A percentile compares a stretch with the other conserved stretches of the same genome.
These are phyloP conservation scores for Notholithocarpus densiflorus DNA, from an alignment of 306 rosid species.

Conservation along the genomic window DNA sequence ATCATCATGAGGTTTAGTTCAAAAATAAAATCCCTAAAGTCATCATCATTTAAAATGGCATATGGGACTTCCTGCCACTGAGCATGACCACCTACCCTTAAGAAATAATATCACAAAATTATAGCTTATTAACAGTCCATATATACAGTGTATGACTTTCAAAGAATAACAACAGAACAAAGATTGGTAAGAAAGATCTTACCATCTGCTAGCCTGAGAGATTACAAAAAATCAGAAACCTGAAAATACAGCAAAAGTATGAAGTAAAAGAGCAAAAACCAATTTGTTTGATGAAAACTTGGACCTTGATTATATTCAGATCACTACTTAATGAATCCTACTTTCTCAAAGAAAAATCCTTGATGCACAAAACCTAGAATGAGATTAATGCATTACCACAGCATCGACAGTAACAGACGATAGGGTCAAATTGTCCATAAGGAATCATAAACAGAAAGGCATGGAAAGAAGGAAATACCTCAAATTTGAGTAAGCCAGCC, in stretches of 20 bases:
- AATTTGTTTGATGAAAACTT: slow-evolving; percentile 11
- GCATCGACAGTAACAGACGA: slow-evolving; percentile 26
- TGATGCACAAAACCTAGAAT: slow-evolving; percentile 14
- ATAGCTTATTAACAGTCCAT: neutral
- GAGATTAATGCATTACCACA: slow-evolving; percentile 23
- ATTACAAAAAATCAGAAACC: slow-evolving; percentile 19
- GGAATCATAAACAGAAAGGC: slow-evolving; percentile 25
- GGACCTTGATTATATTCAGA: slow-evolving; percentile 1
- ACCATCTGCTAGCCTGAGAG: slow-evolving; percentile 15
- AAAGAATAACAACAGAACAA: neutral
- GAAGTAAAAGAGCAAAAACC: slow-evolving; percentile 7
- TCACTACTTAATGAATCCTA: neutral
- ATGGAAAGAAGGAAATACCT: slow-evolving; percentile 12
- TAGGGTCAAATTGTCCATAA: slow-evolving; percentile 27
- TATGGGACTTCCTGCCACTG: slow-evolving; percentile 2
- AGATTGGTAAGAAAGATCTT: neutral
- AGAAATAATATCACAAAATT: neutral
- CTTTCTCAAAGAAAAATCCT: neutral
- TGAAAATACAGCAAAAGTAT: neutral
- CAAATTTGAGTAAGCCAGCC: slow-evolving; percentile 3
- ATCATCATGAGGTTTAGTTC: slow-evolving; percentile 13
- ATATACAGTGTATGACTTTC: slow-evolving; percentile 7
- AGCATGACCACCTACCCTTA: slow-evolving; percentile 9
- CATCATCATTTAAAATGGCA: slow-evolving; percentile 15
- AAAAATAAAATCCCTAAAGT: slow-evolving; percentile 22